Evolutionary conservation across 2,329 filamentous ascomycete genomes (phyloP).

Genomic region (Epichloe sylvatica): DNA sequence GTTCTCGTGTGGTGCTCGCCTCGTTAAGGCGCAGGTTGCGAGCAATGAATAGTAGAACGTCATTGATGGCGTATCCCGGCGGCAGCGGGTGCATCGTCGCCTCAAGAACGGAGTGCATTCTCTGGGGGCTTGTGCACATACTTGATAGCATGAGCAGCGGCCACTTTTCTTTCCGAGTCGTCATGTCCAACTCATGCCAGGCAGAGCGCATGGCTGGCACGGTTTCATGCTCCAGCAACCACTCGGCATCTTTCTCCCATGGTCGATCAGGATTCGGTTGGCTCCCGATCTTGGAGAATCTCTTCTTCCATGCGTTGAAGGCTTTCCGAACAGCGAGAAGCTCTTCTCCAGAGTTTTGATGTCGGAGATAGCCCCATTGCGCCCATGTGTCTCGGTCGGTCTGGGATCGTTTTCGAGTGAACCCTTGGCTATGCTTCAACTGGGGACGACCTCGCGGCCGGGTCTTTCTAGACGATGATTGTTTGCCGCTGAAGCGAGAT

Average conservation of each 20-base stretch:
- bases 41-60: slow-evolving; percentile 21
- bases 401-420: background rate
- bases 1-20: slow-evolving; percentile 10
- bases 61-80: slow-evolving; percentile 25
- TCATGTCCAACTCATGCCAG: slow-evolving; percentile 18
- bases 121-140: slow-evolving; percentile 19
- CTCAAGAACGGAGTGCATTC: slow-evolving; percentile 19
- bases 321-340: slow-evolving; percentile 9
- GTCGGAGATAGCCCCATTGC: slow-evolving; percentile 22
- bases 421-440: background rate
- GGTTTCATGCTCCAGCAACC: slow-evolving; percentile 18
- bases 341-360: slow-evolving; percentile 13
- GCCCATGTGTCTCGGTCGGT: slow-evolving; percentile 5
- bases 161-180: slow-evolving; percentile 18
- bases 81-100: slow-evolving; percentile 24
- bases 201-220: slow-evolving; percentile 18
- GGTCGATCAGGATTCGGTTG: slow-evolving; percentile 8
- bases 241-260: slow-evolving; percentile 15
- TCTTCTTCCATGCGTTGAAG: slow-evolving; percentile 19
- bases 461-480: background rate
- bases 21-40: slow-evolving; percentile 9
- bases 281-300: slow-evolving; percentile 10
- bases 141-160: slow-evolving; percentile 22
- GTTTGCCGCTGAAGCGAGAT: background rate
- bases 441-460: background rate